Evolutionary conservation across 106 monocot species (phyloP).

Genomic region (Allium cepa): DNA sequence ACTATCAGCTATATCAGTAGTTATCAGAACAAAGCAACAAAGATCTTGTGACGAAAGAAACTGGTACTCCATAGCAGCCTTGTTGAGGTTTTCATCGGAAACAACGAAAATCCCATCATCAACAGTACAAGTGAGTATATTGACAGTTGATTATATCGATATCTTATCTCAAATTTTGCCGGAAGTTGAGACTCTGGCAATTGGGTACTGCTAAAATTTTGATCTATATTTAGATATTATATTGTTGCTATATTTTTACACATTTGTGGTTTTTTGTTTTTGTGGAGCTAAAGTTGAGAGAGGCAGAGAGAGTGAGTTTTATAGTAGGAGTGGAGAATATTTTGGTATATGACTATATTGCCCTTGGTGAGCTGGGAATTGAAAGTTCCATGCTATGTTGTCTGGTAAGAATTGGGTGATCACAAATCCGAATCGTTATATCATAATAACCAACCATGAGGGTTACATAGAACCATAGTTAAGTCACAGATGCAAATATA

Average conservation of each 20-base stretch:
- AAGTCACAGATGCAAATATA: no score
- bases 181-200: slow-evolving; percentile 2
- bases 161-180: not conserved
- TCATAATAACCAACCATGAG: no score
- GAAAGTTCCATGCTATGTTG: not conserved
- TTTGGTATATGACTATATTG: not conserved
- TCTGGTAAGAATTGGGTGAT: not conserved
- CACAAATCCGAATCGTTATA: no score
- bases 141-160: not conserved
- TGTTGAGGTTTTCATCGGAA: slow-evolving; percentile 71
- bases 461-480: no score
- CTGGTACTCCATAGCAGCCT: slow-evolving; percentile 81
- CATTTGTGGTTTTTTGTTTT: not conserved
- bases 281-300: slow-evolving; percentile 9
- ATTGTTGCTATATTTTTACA: not conserved
- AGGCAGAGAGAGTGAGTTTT: slow-evolving; percentile 9
- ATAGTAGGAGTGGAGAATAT: not conserved
- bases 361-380: not conserved
- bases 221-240: not conserved
- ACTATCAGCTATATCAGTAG: no score
- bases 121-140: not conserved
- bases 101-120: slow-evolving; percentile 89
- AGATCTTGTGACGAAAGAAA: slow-evolving; percentile 92
- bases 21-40: not conserved
- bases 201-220: not conserved